These are phyloP conservation scores for Pouteria glomerata DNA, from an alignment of 148 eudicot species.

Conservation along the genomic window DNA sequence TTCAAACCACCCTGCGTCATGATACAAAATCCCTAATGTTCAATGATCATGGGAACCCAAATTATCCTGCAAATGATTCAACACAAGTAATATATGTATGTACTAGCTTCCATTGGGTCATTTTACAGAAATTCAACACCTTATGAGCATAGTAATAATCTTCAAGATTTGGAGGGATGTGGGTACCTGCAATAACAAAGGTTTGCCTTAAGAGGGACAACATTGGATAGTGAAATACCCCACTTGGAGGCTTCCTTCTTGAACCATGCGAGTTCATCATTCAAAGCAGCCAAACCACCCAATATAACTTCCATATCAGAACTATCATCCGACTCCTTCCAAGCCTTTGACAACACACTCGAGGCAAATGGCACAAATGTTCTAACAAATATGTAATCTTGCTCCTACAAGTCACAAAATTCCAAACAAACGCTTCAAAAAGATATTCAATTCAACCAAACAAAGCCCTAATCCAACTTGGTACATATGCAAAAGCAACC, in stretches of 20 bases:
- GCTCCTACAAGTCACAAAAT: constrained; percentile 48
- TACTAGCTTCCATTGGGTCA: too few species aligned
- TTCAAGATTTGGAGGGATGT: too few species aligned
- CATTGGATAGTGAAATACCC: constrained; percentile 37
- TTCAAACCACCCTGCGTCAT: too few species aligned
- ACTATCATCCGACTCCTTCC: constrained; percentile 56
- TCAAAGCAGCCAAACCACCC: constrained; percentile 77
- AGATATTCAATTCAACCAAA: not conserved
- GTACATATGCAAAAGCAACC: not conserved
- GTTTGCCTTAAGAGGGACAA: constrained; percentile 54
- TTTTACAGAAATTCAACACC: too few species aligned
- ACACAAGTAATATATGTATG: too few species aligned
- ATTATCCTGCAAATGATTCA: too few species aligned
- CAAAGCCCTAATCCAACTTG: not conserved
- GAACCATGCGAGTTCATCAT: constrained; percentile 84
- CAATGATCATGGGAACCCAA: too few species aligned
- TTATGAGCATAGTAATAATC: too few species aligned
- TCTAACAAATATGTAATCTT: constrained; percentile 80
- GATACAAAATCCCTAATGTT: too few species aligned
- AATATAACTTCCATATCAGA: constrained; percentile 64
- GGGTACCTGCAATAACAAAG: constrained; percentile 72
- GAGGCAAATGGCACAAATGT: constrained; percentile 70
- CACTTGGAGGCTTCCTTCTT: constrained; percentile 79
- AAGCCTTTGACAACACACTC: constrained; percentile 60
- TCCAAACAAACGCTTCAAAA: not conserved